Conservation (phyloP, 768 basidiomycete species). For the Lepiota subincarnata region DNA sequence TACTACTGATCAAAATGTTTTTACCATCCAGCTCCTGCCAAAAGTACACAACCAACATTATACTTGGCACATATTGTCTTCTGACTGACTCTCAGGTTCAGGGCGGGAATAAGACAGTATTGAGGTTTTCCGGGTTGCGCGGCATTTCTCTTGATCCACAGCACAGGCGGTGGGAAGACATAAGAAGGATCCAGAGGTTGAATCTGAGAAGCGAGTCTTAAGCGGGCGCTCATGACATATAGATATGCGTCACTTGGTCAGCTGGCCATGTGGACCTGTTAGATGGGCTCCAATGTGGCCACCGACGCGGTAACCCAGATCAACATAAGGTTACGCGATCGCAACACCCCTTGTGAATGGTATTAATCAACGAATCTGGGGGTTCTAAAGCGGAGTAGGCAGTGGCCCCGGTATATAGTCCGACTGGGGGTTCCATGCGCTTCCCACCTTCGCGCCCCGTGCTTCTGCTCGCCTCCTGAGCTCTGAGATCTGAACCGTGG, state of each 20-base stretch:
- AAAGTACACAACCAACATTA: too few species aligned
- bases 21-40: too few species aligned
- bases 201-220: background rate
- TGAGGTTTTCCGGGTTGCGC: too few species aligned
- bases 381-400: background rate
- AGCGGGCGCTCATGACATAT: background rate
- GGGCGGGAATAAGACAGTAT: background rate
- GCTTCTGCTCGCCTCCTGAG: background rate
- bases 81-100: background rate
- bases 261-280: background rate
- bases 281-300: background rate
- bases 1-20: too few species aligned
- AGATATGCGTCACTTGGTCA: background rate
- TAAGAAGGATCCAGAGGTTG: background rate
- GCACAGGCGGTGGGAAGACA: too few species aligned
- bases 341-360: background rate
- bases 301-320: background rate
- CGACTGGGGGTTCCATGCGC: background rate
- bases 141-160: too few species aligned
- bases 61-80: background rate
- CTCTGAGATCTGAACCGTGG: background rate
- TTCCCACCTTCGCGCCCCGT: background rate
- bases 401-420: background rate
- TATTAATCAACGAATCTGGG: conserved; percentile 2
- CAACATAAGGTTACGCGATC: background rate